Conservation (phyloP, 805 yeast species). For the Nakazawaea populi region DNA sequence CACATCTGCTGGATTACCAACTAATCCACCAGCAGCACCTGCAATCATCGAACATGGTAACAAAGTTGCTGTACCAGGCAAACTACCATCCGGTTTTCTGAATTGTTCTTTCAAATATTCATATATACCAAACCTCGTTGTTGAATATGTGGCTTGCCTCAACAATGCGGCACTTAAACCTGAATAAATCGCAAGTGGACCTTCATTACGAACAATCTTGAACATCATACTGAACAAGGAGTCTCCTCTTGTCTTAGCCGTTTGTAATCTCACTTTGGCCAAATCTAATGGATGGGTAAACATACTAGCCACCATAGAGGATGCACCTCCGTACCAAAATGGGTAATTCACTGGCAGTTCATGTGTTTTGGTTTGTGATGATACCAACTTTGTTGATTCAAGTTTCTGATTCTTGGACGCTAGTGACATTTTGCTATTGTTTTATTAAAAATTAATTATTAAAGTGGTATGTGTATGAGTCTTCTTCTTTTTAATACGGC, state of each 20-base stretch:
- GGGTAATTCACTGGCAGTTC: constrained; percentile 24
- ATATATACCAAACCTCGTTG: constrained; percentile 82
- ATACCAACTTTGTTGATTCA: too few relatives aligned
- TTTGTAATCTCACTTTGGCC: constrained; percentile 82
- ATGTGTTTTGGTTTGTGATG: too few relatives aligned
- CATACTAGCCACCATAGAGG: constrained; percentile 61
- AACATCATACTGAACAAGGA: constrained; percentile 55
- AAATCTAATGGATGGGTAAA: constrained; percentile 80
- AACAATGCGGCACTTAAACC: constrained; percentile 79
- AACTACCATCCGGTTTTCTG: constrained; percentile 31
- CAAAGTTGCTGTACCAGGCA: constrained; percentile 53
- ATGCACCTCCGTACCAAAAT: constrained; percentile 66
- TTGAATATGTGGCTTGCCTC: constrained; percentile 85
- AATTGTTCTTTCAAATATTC: constrained; percentile 62
- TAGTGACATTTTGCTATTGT: background rate
- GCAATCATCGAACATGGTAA: constrained; percentile 80
- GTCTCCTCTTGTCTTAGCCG: constrained; percentile 65
- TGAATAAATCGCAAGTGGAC: constrained; percentile 63
- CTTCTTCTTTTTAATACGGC: too few relatives aligned
- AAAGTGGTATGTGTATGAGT: too few relatives aligned
- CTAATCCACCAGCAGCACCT: constrained; percentile 78
- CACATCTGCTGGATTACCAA: constrained; percentile 86
- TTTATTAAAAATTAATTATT: too few relatives aligned
- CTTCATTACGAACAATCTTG: constrained; percentile 58
- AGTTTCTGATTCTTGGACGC: background rate